Percentiles rank a stretch among this genome's conserved stretches.
These are phyloP conservation scores for Themeda triandra DNA, from an alignment of 176 grass and related monocot genomes.

Conservation along the genomic window DNA sequence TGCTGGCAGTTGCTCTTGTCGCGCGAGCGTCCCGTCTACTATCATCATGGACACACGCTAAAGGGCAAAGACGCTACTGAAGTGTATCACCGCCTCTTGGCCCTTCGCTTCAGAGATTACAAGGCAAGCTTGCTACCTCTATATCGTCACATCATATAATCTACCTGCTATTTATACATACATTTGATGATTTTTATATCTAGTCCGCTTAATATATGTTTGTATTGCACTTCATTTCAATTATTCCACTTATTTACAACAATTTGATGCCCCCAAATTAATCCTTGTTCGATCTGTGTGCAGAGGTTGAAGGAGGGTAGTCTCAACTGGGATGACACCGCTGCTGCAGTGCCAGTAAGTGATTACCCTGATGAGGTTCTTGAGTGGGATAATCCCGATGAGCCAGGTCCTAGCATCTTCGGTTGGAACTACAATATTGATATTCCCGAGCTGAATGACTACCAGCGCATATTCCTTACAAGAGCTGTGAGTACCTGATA, in stretches of 20 bases:
- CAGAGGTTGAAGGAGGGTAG: not conserved
- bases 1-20: not conserved
- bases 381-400: not conserved
- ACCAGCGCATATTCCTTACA: not conserved
- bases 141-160: not conserved
- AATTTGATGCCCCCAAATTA: too few species aligned
- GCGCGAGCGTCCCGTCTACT: not conserved
- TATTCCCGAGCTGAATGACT: not conserved
- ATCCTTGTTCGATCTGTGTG: too few species aligned
- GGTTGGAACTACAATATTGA: not conserved
- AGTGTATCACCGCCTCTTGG: not conserved
- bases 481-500: not conserved
- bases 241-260: too few species aligned
- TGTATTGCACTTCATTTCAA: too few species aligned
- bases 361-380: not conserved
- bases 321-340: not conserved
- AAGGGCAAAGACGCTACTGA: fast-evolving
- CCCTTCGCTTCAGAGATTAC: not conserved
- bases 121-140: not conserved
- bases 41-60: fast-evolving
- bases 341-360: not conserved
- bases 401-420: not conserved
- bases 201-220: too few species aligned
- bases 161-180: too few species aligned
- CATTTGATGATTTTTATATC: too few species aligned